Evolutionary conservation across 441 rosid species (phyloP), one percentile per base, ranked within the genome.

Genomic region (Hura crepitans): DNA sequence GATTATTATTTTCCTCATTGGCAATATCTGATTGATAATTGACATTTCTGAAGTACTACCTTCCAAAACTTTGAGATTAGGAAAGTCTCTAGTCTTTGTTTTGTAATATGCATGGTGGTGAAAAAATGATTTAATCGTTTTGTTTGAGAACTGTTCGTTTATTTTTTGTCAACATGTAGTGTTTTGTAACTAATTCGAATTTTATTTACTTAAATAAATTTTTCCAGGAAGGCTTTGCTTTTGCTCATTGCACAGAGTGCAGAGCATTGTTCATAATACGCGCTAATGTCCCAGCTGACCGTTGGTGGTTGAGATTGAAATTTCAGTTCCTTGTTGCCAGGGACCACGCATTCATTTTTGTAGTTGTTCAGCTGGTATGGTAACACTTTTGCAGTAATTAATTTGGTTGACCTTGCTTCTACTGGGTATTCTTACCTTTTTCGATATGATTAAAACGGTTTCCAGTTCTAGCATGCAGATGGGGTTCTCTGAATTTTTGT

Each of bases 271-370:
- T 96, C 80, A 75, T 91, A 79, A 84, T 96, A 75, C 86, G 99
- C 63, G 94, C 97, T 67, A 93, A 96, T 84, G 92, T 91, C 59
- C 99, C 99, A 57, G 79, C 97, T 71, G 98, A 96, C 70, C 89
- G 99, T 74, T 96, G 99, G 99, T 91, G 99, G 99, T 78, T 93
- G 84, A 89, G 98, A 81, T 78, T 96, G 90, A 93, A 95, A 83
- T 96, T 96, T 79, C 97, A 93, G 86, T 82, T 96, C 74, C 89
- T 96, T 39, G 98, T 96, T 80, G 99, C 94, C 57, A 86, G 98
- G 79, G 98, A 96, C 80, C 98, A 96, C 50, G 92, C 93, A 0
- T 78, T 96, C 81, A 90, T 96, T 80, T 96, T 96, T 82, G 84
- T 96, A 58, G 77, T 90, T 70, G 97, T 93, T 80, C 98, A 96